A percentile compares a stretch with the other conserved stretches of the same genome.
Evolutionary conservation across 1,139 yeast species (phyloP).

Genomic region (Kodamaea alishanica): DNA sequence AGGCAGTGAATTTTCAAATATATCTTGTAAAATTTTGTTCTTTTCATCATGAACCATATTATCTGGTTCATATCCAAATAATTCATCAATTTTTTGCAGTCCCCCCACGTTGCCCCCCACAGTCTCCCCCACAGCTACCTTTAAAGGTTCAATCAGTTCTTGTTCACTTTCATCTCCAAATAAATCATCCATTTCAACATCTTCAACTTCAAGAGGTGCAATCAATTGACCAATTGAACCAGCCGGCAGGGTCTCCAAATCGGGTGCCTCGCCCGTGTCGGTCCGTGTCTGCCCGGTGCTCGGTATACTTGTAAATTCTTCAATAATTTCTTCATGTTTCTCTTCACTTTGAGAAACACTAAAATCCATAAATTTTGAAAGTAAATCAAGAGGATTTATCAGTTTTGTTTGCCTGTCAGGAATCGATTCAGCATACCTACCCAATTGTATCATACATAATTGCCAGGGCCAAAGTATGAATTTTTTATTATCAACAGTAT

Average conservation of each 20-base stretch:
- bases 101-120: slow-evolving; percentile 2
- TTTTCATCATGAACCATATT: slow-evolving; percentile 4
- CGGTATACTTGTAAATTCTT: slow-evolving; percentile 1
- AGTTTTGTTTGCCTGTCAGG: neutral
- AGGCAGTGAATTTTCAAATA: neutral
- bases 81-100: slow-evolving; percentile 9
- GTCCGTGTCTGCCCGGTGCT: neutral
- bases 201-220: slow-evolving; percentile 14
- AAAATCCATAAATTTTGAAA: slow-evolving; percentile 38
- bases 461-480: slow-evolving; percentile 70
- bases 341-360: slow-evolving; percentile 17
- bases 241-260: neutral
- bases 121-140: neutral
- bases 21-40: too few relatives aligned
- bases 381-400: slow-evolving; percentile 31
- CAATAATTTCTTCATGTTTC: slow-evolving; percentile 6
- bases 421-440: slow-evolving; percentile 15
- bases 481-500: slow-evolving; percentile 51
- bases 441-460: slow-evolving; percentile 57
- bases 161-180: slow-evolving; percentile 39
- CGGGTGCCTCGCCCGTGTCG: neutral
- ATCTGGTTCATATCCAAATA: slow-evolving; percentile 7
- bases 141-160: slow-evolving; percentile 13
- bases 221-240: neutral
- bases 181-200: slow-evolving; percentile 38